Evolutionary conservation across 2,329 filamentous ascomycete species (phyloP).

Genomic region (Trichoderma semiorbis): DNA sequence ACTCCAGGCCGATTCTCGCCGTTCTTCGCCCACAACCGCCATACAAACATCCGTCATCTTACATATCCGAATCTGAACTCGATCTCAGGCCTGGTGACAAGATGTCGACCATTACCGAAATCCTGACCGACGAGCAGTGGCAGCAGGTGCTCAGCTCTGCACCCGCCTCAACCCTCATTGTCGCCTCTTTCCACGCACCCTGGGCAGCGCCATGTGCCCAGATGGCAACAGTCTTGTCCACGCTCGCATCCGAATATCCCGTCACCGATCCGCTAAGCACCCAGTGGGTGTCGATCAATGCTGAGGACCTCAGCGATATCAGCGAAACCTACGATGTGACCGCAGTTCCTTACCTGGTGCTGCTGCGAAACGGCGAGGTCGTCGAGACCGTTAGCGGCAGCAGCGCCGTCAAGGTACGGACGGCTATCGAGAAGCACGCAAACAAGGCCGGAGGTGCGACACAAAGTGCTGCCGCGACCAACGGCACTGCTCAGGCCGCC

Average conservation of each 20-base stretch:
- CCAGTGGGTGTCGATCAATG: conserved; percentile 86
- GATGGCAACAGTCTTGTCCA: conserved; percentile 82
- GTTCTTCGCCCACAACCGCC: background rate
- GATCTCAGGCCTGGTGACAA: conserved; percentile 20
- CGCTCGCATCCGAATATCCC: conserved; percentile 83
- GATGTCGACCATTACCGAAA: conserved; percentile 76
- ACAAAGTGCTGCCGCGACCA: conserved; percentile 34
- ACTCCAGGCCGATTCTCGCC: conserved; percentile 9
- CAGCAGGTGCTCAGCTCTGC: conserved; percentile 62
- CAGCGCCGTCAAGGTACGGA: conserved; percentile 79
- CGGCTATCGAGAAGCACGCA: conserved; percentile 80
- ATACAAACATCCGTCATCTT: background rate
- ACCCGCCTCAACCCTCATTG: conserved; percentile 66
- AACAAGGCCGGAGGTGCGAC: conserved; percentile 40
- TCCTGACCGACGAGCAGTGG: conserved; percentile 73
- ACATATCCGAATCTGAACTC: background rate
- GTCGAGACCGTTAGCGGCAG: conserved; percentile 86
- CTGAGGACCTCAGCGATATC: conserved; percentile 88
- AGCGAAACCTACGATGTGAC: conserved; percentile 92
- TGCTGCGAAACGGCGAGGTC: conserved; percentile 70
- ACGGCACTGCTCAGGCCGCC: conserved; percentile 37
- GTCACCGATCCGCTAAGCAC: conserved; percentile 62
- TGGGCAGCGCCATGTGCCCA: conserved; percentile 96
- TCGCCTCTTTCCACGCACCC: conserved; percentile 92
- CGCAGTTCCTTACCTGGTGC: conserved; percentile 86